These are phyloP conservation scores for Friedmanniomyces endolithicus DNA, from an alignment of 495 filamentous ascomycete species.

Conservation along the genomic window DNA sequence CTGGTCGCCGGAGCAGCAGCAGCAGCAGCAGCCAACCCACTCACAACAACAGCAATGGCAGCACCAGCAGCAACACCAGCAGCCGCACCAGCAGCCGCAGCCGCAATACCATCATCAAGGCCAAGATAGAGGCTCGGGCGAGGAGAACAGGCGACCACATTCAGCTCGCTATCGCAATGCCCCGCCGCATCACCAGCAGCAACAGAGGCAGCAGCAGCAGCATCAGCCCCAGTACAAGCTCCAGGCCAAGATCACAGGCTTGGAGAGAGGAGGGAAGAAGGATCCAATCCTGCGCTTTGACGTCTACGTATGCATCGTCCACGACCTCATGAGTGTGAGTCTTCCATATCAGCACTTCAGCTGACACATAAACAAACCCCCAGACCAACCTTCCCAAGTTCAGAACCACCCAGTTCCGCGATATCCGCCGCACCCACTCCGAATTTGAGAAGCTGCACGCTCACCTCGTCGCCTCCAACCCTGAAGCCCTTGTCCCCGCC, in stretches of 20 bases:
- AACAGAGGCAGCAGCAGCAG: slow-evolving; percentile 4
- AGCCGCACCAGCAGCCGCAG: slow-evolving; percentile 10
- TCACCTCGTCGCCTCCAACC: slow-evolving; percentile 88
- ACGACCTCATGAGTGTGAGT: neutral
- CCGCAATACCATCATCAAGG: slow-evolving; percentile 1
- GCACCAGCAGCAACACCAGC: slow-evolving; percentile 12
- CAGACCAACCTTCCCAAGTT: slow-evolving; percentile 97
- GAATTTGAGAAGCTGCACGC: slow-evolving; percentile 93
- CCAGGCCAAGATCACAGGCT: slow-evolving; percentile 81
- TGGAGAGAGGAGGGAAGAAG: slow-evolving; percentile 88
- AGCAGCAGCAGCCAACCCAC: slow-evolving; percentile 6
- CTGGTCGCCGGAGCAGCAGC: slow-evolving; percentile 15
- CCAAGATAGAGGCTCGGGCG: neutral
- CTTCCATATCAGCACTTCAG: neutral
- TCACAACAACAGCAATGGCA: slow-evolving; percentile 11
- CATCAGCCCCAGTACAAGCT: slow-evolving; percentile 42
- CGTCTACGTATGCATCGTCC: slow-evolving; percentile 56
- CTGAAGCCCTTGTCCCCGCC: slow-evolving; percentile 93
- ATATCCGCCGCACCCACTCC: slow-evolving; percentile 85
- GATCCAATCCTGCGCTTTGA: slow-evolving; percentile 93
- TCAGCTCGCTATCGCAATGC: slow-evolving; percentile 15
- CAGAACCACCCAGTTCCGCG: slow-evolving; percentile 93
- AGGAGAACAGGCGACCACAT: slow-evolving; percentile 18
- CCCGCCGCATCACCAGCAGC: slow-evolving; percentile 8
- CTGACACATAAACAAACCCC: slow-evolving; percentile 1